phyloP scores from a whole-genome alignment of 1,139 yeast genomes.

The Yamadazyma oceani region DNA sequence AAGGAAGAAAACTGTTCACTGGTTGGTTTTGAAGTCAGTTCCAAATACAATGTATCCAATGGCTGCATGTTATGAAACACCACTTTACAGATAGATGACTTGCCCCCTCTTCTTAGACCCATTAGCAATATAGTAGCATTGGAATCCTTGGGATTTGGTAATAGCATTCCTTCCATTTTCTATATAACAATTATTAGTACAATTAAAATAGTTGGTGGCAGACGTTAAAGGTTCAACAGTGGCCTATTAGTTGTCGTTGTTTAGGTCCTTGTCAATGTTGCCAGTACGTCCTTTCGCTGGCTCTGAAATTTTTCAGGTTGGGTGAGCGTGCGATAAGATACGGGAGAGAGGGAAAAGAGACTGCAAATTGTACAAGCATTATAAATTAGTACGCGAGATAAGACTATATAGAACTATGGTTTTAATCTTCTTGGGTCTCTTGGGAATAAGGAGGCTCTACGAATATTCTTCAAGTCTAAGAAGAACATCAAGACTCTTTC shows the following conservation, averaged over 20 bases:
- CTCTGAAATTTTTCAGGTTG: too few relatives aligned
- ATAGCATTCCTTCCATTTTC: slow-evolving; percentile 34
- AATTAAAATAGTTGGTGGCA: neutral
- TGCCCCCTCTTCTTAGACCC: slow-evolving; percentile 84
- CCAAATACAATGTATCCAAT: slow-evolving; percentile 84
- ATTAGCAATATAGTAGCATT: slow-evolving; percentile 75
- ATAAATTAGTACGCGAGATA: too few relatives aligned
- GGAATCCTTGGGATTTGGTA: slow-evolving; percentile 40
- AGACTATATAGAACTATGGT: slow-evolving; percentile 47
- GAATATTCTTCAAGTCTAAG: slow-evolving; percentile 92
- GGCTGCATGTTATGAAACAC: slow-evolving; percentile 98
- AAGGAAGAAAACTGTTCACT: slow-evolving; percentile 75
- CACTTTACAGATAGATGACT: slow-evolving; percentile 90
- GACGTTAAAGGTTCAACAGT: neutral
- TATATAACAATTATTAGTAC: neutral
- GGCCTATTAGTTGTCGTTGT: too few relatives aligned
- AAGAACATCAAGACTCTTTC: slow-evolving; percentile 99
- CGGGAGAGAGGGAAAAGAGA: too few relatives aligned
- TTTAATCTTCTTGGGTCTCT: slow-evolving; percentile 95
- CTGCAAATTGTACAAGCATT: too few relatives aligned
- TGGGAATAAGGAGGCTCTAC: slow-evolving; percentile 98
- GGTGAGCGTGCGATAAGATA: too few relatives aligned
- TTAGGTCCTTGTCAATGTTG: too few relatives aligned
- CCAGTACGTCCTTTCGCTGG: too few relatives aligned
- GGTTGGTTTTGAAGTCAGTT: slow-evolving; percentile 87